Conservation (phyloP, 2,329 filamentous ascomycete genomes). For the Phaeomoniella chlamydospora region DNA sequence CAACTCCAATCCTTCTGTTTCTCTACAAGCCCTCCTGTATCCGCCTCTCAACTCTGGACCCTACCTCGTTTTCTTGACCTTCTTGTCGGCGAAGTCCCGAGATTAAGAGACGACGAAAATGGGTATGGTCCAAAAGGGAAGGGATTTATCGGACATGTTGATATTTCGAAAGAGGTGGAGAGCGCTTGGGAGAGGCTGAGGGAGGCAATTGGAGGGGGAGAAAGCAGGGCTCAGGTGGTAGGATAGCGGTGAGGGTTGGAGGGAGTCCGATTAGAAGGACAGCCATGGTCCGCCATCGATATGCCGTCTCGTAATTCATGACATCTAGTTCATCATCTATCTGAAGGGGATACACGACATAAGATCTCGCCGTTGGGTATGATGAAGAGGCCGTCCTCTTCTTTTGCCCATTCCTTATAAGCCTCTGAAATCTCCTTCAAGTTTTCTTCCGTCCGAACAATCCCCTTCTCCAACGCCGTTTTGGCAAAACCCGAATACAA, state of each 20-base stretch:
- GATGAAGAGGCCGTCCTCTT: neutral
- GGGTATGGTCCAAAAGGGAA: constrained; percentile 30
- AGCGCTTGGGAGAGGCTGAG: constrained; percentile 21
- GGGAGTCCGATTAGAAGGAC: no score
- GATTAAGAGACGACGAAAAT: constrained; percentile 24
- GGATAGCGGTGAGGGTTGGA: no score
- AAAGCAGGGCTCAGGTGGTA: no score
- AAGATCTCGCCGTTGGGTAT: neutral
- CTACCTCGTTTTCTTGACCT: constrained; percentile 24
- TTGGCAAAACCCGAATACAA: neutral
- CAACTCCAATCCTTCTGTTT: neutral
- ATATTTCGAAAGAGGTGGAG: constrained; percentile 22
- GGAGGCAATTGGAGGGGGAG: no score
- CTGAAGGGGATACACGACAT: neutral
- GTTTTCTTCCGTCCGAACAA: neutral
- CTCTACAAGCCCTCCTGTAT: constrained; percentile 5
- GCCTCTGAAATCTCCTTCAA: neutral
- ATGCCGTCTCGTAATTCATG: no score
- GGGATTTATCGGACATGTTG: constrained; percentile 28
- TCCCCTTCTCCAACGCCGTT: neutral
- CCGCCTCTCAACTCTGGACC: constrained; percentile 18
- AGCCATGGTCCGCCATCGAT: no score
- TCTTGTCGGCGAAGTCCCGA: constrained; percentile 27
- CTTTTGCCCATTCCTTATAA: neutral
- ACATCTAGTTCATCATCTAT: no score